These are phyloP conservation scores for Spinacia oleracea DNA, from an alignment of 179 eudicot species.

Conservation along the genomic window DNA sequence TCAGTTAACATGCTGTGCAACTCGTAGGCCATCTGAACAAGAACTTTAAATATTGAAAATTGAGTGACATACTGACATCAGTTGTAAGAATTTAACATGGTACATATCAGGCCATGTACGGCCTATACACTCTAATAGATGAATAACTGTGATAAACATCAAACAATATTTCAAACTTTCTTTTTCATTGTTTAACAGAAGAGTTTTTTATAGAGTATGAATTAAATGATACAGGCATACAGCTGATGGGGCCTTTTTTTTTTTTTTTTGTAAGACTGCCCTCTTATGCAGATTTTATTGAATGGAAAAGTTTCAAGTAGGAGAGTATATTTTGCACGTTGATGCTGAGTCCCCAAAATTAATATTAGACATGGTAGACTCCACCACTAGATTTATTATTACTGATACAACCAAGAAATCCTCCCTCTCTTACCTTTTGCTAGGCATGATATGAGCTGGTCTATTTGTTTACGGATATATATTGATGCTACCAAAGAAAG, in stretches of 20 bases:
- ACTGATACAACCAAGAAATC: background rate
- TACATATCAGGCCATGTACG: background rate
- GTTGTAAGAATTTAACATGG: background rate
- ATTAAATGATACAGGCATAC: background rate
- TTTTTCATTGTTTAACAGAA: background rate
- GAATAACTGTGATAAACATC: background rate
- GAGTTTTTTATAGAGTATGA: background rate
- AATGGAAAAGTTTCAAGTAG: background rate
- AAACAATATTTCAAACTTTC: background rate
- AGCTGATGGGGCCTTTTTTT: background rate
- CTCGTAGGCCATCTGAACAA: constrained; percentile 87
- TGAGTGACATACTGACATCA: background rate
- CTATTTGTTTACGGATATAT: background rate
- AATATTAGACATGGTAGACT: background rate
- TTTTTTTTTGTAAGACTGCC: background rate
- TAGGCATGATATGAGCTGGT: background rate
- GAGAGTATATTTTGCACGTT: background rate
- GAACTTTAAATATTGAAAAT: background rate
- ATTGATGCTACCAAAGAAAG: background rate
- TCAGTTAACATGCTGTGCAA: constrained; percentile 81
- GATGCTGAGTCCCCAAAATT: too few relatives aligned
- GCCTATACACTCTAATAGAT: background rate
- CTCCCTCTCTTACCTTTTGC: background rate
- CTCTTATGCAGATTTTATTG: background rate
- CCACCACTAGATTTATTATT: background rate